Conservation (phyloP, 352 stramenopile genomes). For the Globisporangium alternatum region DNA sequence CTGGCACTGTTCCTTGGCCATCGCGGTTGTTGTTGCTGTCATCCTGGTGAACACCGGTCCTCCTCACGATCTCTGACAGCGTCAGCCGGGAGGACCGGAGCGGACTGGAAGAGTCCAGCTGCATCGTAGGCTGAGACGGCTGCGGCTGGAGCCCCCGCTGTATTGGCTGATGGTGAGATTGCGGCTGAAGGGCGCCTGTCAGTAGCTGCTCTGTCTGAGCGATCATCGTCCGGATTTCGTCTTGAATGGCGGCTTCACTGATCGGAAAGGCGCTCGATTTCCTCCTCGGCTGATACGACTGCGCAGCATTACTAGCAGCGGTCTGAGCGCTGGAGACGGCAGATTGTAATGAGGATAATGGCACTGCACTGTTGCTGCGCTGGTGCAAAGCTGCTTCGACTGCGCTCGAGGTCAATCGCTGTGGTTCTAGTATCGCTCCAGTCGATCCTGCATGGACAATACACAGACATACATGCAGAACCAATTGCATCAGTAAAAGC, state of each 20-base stretch:
- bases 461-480: not conserved
- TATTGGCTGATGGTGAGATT: not conserved
- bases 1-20: not conserved
- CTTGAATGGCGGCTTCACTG: constrained; percentile 1
- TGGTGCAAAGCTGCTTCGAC: not conserved
- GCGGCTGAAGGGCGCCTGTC: not conserved
- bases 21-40: not conserved
- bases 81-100: constrained; percentile 1
- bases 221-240: constrained; percentile 20
- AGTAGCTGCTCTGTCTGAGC: constrained; percentile 19
- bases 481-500: not conserved
- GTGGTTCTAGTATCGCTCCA: not conserved
- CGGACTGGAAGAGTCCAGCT: not conserved
- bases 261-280: not conserved
- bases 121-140: not conserved
- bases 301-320: not conserved
- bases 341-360: not conserved
- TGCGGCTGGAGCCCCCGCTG: not conserved
- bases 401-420: not conserved
- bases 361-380: not conserved
- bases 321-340: not conserved
- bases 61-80: constrained; percentile 1
- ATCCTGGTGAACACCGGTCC: not conserved
- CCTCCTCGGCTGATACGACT: not conserved
- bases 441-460: not conserved